phyloP scores from a whole-genome alignment of 805 yeast genomes.

The Cyberlindnera euphorbiiphila region DNA sequence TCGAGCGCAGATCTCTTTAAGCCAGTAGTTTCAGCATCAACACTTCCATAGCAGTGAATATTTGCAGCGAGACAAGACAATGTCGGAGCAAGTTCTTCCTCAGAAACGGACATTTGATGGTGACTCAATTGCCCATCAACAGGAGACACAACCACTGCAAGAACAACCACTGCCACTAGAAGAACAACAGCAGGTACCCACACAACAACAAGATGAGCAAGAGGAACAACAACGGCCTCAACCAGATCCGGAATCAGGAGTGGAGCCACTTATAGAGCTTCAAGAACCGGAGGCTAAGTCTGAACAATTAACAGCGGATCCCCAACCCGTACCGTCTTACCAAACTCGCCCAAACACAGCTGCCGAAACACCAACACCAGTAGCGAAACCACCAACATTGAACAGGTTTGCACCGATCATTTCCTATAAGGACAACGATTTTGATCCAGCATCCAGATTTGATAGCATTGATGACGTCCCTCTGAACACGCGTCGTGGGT shows the following conservation, averaged over 20 bases:
- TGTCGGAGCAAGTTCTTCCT: neutral
- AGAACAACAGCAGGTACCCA: too few species aligned
- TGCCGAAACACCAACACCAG: constrained; percentile 1
- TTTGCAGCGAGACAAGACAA: too few species aligned
- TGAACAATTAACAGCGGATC: too few species aligned
- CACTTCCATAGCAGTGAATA: too few species aligned
- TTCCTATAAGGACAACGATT: constrained; percentile 22
- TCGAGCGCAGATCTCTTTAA: too few species aligned
- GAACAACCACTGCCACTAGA: neutral
- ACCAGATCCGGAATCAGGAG: too few species aligned
- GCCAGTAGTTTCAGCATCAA: too few species aligned
- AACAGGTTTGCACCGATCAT: constrained; percentile 27
- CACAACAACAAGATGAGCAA: too few species aligned
- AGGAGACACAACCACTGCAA: neutral
- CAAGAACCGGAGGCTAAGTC: too few species aligned
- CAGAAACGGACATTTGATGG: neutral
- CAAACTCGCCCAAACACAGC: constrained; percentile 1
- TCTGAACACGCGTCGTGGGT: constrained; percentile 64
- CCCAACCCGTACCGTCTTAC: neutral
- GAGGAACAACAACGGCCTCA: too few species aligned
- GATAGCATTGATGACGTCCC: constrained; percentile 73
- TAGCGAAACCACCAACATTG: constrained; percentile 1
- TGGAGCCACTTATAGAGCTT: too few species aligned
- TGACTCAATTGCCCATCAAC: neutral
- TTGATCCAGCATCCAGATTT: constrained; percentile 28